Conservation (phyloP, 768 basidiomycete species). For the Leccinum disarticulatum region DNA sequence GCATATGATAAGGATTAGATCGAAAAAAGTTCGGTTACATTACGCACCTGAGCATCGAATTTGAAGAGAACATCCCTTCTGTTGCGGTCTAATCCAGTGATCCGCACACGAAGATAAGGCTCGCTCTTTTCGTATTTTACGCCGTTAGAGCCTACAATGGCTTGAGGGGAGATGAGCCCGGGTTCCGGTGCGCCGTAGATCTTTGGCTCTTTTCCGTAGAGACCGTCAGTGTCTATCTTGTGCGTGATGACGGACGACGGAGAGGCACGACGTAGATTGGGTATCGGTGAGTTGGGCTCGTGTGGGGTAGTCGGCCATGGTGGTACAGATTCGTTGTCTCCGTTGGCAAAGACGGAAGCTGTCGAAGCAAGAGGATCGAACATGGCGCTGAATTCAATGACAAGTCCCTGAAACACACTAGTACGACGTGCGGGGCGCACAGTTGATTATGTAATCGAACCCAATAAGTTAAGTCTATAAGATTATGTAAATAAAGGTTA, state of each 20-base stretch:
- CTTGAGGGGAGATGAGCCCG: constrained; percentile 76
- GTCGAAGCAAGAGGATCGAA: constrained; percentile 72
- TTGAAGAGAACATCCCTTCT: constrained; percentile 91
- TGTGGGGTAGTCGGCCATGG: constrained; percentile 86
- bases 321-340: constrained; percentile 43
- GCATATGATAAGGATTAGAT: constrained; percentile 1
- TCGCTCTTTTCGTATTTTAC: constrained; percentile 70
- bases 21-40: not conserved
- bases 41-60: constrained; percentile 86
- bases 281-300: constrained; percentile 65
- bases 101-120: constrained; percentile 85
- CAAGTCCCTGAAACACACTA: not conserved
- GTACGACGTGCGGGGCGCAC: not conserved
- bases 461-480: not conserved
- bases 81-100: constrained; percentile 92
- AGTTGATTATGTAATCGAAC: constrained; percentile 19
- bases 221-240: constrained; percentile 52
- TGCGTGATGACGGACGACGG: constrained; percentile 49
- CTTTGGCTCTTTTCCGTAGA: constrained; percentile 78
- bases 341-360: constrained; percentile 52
- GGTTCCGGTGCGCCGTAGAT: constrained; percentile 86
- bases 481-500: not conserved
- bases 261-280: constrained; percentile 64
- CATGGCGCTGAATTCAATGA: constrained; percentile 37
- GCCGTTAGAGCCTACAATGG: constrained; percentile 66